Conservation (phyloP, 2,329 filamentous ascomycete species). For the Aspergillus costaricaensis region DNA sequence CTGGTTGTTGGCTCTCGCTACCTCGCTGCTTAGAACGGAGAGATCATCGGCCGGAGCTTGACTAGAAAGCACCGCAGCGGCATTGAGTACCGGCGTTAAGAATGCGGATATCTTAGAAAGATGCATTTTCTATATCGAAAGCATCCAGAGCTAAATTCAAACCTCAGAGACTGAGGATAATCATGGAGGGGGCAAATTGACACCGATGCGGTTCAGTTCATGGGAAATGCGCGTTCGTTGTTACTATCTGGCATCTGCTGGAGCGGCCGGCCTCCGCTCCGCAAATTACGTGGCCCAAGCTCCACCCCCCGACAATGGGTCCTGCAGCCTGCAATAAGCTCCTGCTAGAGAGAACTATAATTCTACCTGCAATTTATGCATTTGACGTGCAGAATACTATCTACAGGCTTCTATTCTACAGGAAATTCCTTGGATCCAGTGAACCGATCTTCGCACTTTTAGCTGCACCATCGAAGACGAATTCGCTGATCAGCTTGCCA, state of each 20-base stretch:
- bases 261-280: constrained; percentile 27
- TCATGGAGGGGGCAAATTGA: constrained; percentile 14
- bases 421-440: constrained; percentile 67
- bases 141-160: constrained; percentile 20
- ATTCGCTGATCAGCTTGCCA: constrained; percentile 76
- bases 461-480: constrained; percentile 71
- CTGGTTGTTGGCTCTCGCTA: constrained; percentile 64
- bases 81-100: constrained; percentile 30
- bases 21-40: constrained; percentile 42
- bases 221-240: constrained; percentile 15
- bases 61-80: constrained; percentile 31
- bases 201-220: constrained; percentile 17
- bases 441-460: constrained; percentile 67
- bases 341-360: neutral
- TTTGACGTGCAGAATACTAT: neutral
- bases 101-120: constrained; percentile 29
- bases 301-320: constrained; percentile 15
- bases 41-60: constrained; percentile 34
- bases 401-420: constrained; percentile 26
- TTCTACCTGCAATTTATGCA: neutral
- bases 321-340: constrained; percentile 3
- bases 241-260: constrained; percentile 25
- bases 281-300: constrained; percentile 38
- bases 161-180: constrained; percentile 20
- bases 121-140: constrained; percentile 33